Base-by-base conservation (phyloP, 495 filamentous ascomycete species). In the Paragyromitra xinjiangensis region DNA sequence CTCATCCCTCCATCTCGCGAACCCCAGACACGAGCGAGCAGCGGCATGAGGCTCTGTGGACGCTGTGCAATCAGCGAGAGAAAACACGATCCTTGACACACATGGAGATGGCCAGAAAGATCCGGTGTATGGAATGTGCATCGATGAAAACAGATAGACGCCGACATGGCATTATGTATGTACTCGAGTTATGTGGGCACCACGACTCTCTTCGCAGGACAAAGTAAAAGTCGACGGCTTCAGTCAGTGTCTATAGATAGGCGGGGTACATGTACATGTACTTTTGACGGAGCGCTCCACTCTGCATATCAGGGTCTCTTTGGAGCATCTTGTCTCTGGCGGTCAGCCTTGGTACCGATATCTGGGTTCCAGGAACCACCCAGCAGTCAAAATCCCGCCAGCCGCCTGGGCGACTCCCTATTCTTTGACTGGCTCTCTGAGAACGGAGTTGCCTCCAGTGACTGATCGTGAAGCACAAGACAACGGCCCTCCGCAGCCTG, bases 1-100 rank as follows among this genome's bases (percentile, higher is more conserved):
- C 73, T 44, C 73, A 76, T 76, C 73, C 58, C 66, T 64, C 74
- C 69, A 72, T 73, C 69, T 50, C 74, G 48, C 48, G 24, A 3
- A 40, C 62, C 70, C 61, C 65, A 19, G 71, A 59, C 53, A 64
- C 56, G 61, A 65, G 69, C 69, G 24, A 48, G 44, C 44, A 48
- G 65, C 59, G 62, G 19, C 19, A 37, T 77, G 68, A 72, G 73
- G 59, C 73, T 76, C 73, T 65, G 73, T 51, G 24, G 26, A 37
- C 34, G 37, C 45, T 44, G 56, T 50, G 73, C 50, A 77, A 50
- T 53, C 50, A 62, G 53, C 26, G 59, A 29, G 61, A 73, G 61
- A 24, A 45, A 29, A n/a, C 34, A 22, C 39, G 61, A 65, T 73
- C 61, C 69, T 3, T 37, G 64, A 64, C 29, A 65, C 48, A 65